Conservation (phyloP, 192 early-diverging fungal genomes). For the Geranomyces michiganensis region DNA sequence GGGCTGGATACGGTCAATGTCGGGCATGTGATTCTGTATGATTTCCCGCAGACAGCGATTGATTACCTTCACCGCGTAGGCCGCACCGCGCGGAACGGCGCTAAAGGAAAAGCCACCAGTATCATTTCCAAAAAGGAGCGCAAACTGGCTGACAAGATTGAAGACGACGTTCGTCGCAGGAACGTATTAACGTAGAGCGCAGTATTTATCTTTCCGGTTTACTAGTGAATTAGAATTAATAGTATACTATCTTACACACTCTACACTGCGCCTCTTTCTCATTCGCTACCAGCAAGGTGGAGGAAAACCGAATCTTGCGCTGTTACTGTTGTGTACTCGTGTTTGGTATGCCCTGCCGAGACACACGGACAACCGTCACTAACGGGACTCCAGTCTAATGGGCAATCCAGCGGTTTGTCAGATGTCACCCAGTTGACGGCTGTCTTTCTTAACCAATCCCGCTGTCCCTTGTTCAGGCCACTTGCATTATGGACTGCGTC, state of each 20-base stretch:
- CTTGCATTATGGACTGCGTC: conserved; percentile 15
- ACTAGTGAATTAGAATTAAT: too few species aligned
- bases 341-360: conserved; percentile 7
- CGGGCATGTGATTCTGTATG: conserved; percentile 85
- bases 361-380: neutral
- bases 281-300: too few species aligned
- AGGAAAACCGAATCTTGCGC: conserved; percentile 21
- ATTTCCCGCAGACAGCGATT: conserved; percentile 87
- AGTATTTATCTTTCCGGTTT: too few species aligned
- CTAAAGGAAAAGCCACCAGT: conserved; percentile 76
- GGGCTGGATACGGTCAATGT: conserved; percentile 88
- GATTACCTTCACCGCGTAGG: conserved; percentile 94
- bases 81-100: conserved; percentile 83
- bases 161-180: conserved; percentile 36
- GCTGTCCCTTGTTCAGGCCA: neutral
- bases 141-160: conserved; percentile 67
- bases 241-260: too few species aligned
- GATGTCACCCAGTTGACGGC: conserved; percentile 18
- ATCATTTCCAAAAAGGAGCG: conserved; percentile 77
- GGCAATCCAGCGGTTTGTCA: conserved; percentile 8
- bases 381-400: neutral
- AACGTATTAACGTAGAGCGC: conserved; percentile 13
- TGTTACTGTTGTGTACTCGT: conserved; percentile 31
- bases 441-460: neutral
- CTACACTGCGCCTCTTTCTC: too few species aligned